Percentiles rank a stretch among this genome's conserved stretches.
phyloP scores from a whole-genome alignment of 2,329 filamentous ascomycete genomes.

The Arthrobotrys iridis region DNA sequence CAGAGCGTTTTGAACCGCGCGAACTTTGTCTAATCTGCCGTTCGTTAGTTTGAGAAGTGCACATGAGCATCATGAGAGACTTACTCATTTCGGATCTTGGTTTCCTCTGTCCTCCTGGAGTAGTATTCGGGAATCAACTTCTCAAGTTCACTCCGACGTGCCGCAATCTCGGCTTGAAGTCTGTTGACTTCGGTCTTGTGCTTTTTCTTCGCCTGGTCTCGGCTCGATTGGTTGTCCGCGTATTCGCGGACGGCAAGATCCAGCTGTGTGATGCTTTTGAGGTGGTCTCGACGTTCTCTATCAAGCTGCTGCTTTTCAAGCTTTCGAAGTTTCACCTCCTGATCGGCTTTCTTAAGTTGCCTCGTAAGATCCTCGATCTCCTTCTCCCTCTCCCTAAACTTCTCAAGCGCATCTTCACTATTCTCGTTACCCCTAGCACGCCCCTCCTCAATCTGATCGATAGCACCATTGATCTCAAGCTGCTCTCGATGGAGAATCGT shows the following conservation, averaged over 20 bases:
- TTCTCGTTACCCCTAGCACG: conserved; percentile 84
- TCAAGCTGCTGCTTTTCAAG: conserved; percentile 89
- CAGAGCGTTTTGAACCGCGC: conserved; percentile 78
- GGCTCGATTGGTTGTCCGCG: conserved; percentile 80
- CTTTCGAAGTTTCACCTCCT: conserved; percentile 83
- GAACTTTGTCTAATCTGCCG: conserved; percentile 74
- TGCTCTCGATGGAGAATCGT: conserved; percentile 93
- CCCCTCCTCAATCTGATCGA: conserved; percentile 84
- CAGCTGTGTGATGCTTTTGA: conserved; percentile 81
- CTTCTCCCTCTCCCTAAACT: conserved; percentile 80
- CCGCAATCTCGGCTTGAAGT: conserved; percentile 77
- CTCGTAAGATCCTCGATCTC: conserved; percentile 77
- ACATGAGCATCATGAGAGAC: background rate
- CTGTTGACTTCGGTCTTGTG: conserved; percentile 77
- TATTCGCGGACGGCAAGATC: conserved; percentile 86
- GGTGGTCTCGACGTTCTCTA: conserved; percentile 83
- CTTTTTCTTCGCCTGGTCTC: conserved; percentile 76
- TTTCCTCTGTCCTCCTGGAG: conserved; percentile 77
- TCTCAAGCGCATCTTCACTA: conserved; percentile 80
- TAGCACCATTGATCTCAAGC: conserved; percentile 76
- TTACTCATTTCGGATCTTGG: conserved; percentile 71
- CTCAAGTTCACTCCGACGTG: conserved; percentile 79
- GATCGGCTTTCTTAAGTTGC: conserved; percentile 80
- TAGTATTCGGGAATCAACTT: conserved; percentile 81
- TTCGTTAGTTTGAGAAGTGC: conserved; percentile 4